These are phyloP conservation scores for Kondoa malvinella DNA, from an alignment of 768 basidiomycete species.

Conservation along the genomic window DNA sequence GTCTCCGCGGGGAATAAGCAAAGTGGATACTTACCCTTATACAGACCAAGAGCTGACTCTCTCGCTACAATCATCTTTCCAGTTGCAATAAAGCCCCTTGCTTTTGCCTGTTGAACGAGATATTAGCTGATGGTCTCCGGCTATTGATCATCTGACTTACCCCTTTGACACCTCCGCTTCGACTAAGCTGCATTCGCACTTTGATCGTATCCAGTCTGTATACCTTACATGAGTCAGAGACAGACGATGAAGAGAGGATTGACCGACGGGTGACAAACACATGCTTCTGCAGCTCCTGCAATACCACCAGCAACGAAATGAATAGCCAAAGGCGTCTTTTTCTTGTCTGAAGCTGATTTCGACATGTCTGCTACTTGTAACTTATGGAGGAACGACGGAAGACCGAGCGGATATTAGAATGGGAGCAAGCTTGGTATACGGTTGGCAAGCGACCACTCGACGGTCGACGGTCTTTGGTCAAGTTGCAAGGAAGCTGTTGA, in stretches of 20 bases:
- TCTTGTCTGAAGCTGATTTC: constrained; percentile 22
- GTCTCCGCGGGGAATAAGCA: neutral
- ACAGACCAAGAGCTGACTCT: constrained; percentile 86
- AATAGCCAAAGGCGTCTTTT: constrained; percentile 35
- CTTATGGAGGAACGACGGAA: neutral
- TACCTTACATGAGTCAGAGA: neutral
- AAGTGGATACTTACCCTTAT: constrained; percentile 49
- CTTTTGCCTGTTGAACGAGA: constrained; percentile 49
- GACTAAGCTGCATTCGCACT: constrained; percentile 96
- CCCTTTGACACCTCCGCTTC: constrained; percentile 53
- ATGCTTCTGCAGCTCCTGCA: constrained; percentile 58
- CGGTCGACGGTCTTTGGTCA: too few relatives aligned
- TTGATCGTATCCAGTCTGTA: constrained; percentile 78
- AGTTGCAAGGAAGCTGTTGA: too few relatives aligned
- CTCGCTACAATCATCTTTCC: constrained; percentile 69
- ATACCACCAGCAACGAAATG: constrained; percentile 89
- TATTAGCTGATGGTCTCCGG: constrained; percentile 6
- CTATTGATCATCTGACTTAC: constrained; percentile 40
- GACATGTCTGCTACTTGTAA: constrained; percentile 5
- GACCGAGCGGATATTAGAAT: neutral
- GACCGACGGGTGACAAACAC: constrained; percentile 13
- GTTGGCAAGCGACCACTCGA: too few relatives aligned
- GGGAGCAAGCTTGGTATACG: too few relatives aligned
- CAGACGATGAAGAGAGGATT: neutral
- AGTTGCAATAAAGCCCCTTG: constrained; percentile 81